These are phyloP conservation scores for Lycium ferocissimum DNA, from an alignment of 257 asterid species.

Conservation along the genomic window DNA sequence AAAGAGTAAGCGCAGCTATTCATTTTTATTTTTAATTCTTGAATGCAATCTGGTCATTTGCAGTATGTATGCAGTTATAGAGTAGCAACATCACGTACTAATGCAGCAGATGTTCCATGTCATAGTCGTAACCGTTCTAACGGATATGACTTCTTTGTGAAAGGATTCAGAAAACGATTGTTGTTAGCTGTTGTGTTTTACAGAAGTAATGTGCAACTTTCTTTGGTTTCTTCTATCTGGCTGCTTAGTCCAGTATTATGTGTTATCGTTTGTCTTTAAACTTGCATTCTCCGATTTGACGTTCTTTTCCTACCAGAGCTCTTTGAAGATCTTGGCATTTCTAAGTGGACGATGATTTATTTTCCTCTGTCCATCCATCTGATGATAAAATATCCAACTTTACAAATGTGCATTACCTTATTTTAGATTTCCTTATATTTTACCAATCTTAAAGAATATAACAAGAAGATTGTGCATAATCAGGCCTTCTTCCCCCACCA, in stretches of 20 bases:
- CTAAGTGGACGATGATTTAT: not conserved
- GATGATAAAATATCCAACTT: not conserved
- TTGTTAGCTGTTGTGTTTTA: not conserved
- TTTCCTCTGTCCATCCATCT: not conserved
- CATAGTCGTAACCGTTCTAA: not conserved
- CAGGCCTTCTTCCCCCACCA: not conserved
- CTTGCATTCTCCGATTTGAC: not conserved
- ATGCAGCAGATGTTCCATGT: not conserved
- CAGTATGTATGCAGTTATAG: not conserved
- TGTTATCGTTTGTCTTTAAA: not conserved
- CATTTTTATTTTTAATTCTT: not conserved
- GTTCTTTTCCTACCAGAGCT: not conserved
- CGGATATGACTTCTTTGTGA: not conserved
- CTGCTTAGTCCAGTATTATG: not conserved
- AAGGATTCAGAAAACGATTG: not conserved
- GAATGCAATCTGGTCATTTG: not conserved
- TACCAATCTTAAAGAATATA: not conserved
- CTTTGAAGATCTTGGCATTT: not conserved
- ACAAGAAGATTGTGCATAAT: not conserved
- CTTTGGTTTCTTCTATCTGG: not conserved
- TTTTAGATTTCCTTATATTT: not conserved
- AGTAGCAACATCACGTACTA: not conserved
- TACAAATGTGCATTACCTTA: not conserved
- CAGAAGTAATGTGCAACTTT: not conserved
- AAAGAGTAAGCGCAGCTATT: conserved; percentile 67